Base-by-base conservation (phyloP, 2,329 filamentous ascomycete species). In the Aureobasidium sp. region DNA sequence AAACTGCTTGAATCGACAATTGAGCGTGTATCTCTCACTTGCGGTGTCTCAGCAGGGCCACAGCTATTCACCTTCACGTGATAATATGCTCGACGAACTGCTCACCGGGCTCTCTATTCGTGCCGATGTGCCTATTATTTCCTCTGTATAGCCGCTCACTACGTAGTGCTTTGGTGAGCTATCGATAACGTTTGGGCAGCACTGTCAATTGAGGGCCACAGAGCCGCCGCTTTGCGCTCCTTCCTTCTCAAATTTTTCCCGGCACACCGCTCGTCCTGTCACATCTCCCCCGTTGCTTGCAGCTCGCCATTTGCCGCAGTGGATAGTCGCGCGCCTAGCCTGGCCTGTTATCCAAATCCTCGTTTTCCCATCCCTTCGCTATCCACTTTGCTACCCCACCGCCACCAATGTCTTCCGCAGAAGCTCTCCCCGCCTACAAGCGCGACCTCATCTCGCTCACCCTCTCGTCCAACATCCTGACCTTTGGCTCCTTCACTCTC, bases 401-500 rank as follows among this genome's bases (percentile, higher is more conserved):
- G 35, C 57, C 61, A 64, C 57, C 44, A 48, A 63, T 63, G 64
- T 60, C 62, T 24, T 65, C 64, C 48, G 40, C 59, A 40, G 57
- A 31, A 49, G 59, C 48, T 44, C 45, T 65, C 60, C 71, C 72
- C 33, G 74, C 81, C 57, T 89, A 88, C 80, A 94, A 94, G 76
- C 77, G 84, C 67, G 80, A 82, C 64, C 91, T 95, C 74, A 82
- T 94, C 68, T 76, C 83, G 71, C 82, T 88, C 62, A 83, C 87
- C 71, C 81, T 92, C 67, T 75, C 79, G 24, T 85, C 86, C 69
- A 82, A 83, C 65, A 86, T 90, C 69, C 84, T 94, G 67, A 89
- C 86, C 71, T 94, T 94, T 74, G 90, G 90, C 74, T 85, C 82
- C 72, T 94, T 90, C 78, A 89, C 88, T 69, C 85, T 99, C 72